Evolutionary conservation across 495 filamentous ascomycete species (phyloP).

Genomic region (Podospora pseudoanserina): DNA sequence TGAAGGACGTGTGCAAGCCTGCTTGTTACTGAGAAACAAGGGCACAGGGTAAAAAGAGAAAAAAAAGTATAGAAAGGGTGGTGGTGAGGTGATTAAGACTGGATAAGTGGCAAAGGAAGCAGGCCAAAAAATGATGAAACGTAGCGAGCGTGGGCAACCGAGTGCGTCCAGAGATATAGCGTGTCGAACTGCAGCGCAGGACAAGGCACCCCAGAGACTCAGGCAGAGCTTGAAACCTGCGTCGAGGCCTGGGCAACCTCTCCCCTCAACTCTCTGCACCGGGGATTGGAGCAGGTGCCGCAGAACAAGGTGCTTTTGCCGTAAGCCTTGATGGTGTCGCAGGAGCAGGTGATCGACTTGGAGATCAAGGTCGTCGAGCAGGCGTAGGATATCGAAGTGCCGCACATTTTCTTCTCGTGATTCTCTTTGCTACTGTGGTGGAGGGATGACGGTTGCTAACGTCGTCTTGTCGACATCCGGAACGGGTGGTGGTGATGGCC

Average conservation of each 20-base stretch:
- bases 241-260: constrained; percentile 16
- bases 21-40: not conserved
- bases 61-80: not conserved
- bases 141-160: not conserved
- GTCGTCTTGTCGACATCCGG: constrained; percentile 4
- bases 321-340: constrained; percentile 28
- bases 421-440: not conserved
- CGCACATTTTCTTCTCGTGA: constrained; percentile 25
- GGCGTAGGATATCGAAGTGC: constrained; percentile 34
- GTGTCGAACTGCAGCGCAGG: not conserved
- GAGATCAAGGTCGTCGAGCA: constrained; percentile 32
- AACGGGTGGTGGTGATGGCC: not conserved
- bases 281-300: constrained; percentile 29
- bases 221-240: not conserved
- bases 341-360: constrained; percentile 28
- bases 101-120: not conserved
- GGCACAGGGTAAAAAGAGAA: not conserved
- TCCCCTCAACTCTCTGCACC: constrained; percentile 31
- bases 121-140: not conserved
- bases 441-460: not conserved
- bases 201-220: not conserved
- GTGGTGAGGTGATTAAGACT: not conserved
- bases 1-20: not conserved
- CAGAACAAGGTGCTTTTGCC: constrained; percentile 34
- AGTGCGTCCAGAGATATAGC: not conserved